Evolutionary conservation across 768 basidiomycete genomes (phyloP).

Genomic region (Pisolithus marmoratus): DNA sequence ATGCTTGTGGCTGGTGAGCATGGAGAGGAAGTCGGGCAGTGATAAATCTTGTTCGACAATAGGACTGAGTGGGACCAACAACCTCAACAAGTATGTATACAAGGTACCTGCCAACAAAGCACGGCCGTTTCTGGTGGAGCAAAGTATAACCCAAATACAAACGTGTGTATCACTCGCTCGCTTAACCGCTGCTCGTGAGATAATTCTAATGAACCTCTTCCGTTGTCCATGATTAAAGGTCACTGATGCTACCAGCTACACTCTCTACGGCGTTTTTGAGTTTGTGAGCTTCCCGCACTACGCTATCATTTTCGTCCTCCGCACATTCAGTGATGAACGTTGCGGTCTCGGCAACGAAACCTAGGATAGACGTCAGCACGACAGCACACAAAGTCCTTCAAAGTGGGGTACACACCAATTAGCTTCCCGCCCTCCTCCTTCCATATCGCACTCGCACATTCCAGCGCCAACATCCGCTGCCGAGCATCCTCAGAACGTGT

Average conservation of each 20-base stretch:
- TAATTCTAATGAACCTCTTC: no score
- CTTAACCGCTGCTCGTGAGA: no score
- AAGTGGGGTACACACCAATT: constrained; percentile 42
- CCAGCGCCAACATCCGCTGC: constrained; percentile 65
- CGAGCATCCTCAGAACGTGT: constrained; percentile 78
- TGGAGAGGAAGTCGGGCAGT: no score
- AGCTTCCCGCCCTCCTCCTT: constrained; percentile 67
- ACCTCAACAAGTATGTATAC: no score
- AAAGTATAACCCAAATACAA: no score
- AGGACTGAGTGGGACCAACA: no score
- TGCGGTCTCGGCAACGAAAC: constrained; percentile 73
- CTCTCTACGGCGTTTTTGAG: constrained; percentile 69
- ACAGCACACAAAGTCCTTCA: neutral
- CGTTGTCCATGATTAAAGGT: constrained; percentile 15
- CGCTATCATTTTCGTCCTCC: constrained; percentile 84
- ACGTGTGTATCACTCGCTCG: no score
- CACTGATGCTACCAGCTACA: constrained; percentile 54
- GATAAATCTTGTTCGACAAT: no score
- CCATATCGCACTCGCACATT: constrained; percentile 73
- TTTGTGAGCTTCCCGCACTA: constrained; percentile 62
- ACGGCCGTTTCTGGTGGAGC: no score
- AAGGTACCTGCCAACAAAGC: no score
- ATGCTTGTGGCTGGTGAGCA: no score
- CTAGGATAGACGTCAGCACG: constrained; percentile 30
- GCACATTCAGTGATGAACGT: constrained; percentile 84